Conservation (phyloP, 441 rosid genomes). For the Rhodomyrtus psidioides region DNA sequence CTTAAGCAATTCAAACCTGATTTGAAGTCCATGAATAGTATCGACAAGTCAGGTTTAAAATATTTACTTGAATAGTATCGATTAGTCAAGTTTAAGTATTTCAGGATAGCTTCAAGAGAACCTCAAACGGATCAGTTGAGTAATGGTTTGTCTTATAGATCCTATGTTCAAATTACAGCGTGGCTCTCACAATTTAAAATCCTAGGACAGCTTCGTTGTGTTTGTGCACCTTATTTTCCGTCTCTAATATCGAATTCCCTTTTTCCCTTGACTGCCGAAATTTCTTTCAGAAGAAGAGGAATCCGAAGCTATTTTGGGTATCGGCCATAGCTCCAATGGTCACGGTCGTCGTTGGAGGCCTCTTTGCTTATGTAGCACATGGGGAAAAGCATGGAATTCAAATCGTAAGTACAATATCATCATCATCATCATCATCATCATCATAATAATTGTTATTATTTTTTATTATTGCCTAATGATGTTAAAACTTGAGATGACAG, state of each 20-base stretch:
- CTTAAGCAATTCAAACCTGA: not conserved
- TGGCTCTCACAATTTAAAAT: too few relatives aligned
- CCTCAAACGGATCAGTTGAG: not conserved
- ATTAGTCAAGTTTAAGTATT: not conserved
- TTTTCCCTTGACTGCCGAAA: not conserved
- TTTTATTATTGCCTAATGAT: not conserved
- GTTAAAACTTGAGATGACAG: not conserved
- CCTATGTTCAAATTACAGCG: not conserved
- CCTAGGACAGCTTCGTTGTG: too few relatives aligned
- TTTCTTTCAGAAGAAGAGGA: conserved; percentile 40
- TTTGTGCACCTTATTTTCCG: too few relatives aligned
- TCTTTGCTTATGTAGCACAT: conserved; percentile 49
- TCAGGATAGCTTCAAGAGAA: not conserved
- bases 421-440: not conserved
- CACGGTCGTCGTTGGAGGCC: conserved; percentile 58
- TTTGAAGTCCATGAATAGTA: not conserved
- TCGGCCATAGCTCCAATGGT: conserved; percentile 84
- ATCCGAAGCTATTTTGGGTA: conserved; percentile 80
- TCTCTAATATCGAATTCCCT: not conserved
- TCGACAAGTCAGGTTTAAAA: too few relatives aligned
- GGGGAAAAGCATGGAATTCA: conserved; percentile 54
- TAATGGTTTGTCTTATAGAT: not conserved
- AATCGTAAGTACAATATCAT: conserved; percentile 32
- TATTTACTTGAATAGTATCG: not conserved
- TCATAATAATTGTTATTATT: not conserved